phyloP scores from a whole-genome alignment of 768 basidiomycete genomes.

The Gymnopilus junonius region DNA sequence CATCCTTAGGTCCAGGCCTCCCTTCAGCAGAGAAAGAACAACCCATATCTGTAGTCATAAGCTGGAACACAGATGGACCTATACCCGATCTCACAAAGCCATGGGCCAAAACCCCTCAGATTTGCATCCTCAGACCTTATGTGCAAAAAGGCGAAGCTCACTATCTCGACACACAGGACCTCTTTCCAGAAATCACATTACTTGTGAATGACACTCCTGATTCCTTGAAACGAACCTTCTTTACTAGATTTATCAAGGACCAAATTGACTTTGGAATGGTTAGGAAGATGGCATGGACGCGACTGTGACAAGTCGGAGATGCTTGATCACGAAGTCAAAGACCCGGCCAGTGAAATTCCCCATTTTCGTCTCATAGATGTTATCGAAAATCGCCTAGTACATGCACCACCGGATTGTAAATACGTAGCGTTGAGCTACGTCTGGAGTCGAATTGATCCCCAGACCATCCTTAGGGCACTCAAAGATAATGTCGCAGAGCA shows the following conservation, averaged over 20 bases:
- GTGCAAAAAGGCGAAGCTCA: slow-evolving; percentile 9
- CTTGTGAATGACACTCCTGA: too few species aligned
- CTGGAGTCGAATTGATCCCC: slow-evolving; percentile 10
- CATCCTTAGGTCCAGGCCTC: too few species aligned
- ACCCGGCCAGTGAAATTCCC: slow-evolving; percentile 5
- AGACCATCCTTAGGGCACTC: not conserved
- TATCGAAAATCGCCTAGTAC: slow-evolving; percentile 12
- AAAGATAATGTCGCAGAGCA: slow-evolving; percentile 50
- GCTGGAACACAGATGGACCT: slow-evolving; percentile 2
- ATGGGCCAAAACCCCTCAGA: not conserved
- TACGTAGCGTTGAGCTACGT: slow-evolving; percentile 18
- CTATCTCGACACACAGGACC: too few species aligned
- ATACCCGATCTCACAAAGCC: not conserved
- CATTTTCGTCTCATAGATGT: slow-evolving; percentile 18
- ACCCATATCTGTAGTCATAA: not conserved
- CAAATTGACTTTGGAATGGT: slow-evolving; percentile 11
- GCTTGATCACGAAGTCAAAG: slow-evolving; percentile 2
- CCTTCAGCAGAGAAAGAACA: slow-evolving; percentile 11
- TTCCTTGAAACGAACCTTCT: too few species aligned
- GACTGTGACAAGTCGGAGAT: not conserved
- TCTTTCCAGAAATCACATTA: too few species aligned
- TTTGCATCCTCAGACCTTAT: not conserved
- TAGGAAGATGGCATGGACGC: not conserved
- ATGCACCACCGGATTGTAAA: slow-evolving; percentile 1
- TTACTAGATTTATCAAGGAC: not conserved